Evolutionary conservation across 106 monocot species (phyloP).

Genomic region (Narthecium ossifragum): DNA sequence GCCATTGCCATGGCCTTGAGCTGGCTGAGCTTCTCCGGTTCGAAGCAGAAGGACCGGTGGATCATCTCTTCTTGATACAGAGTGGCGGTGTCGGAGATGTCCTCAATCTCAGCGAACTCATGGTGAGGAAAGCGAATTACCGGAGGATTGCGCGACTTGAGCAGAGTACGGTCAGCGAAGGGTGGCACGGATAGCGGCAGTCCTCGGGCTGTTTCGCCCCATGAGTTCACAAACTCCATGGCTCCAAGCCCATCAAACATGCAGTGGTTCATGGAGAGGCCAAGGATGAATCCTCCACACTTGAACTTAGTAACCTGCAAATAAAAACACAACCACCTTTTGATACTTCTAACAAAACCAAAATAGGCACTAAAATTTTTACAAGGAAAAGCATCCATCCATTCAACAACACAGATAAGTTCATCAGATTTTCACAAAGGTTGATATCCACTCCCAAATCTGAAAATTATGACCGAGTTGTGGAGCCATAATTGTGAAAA

Average conservation of each 20-base stretch:
- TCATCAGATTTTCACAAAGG: no score
- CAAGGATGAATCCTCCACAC: constrained; percentile 74
- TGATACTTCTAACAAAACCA: no score
- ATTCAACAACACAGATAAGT: no score
- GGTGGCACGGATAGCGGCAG: constrained; percentile 48
- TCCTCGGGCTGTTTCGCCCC: constrained; percentile 63
- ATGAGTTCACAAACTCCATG: constrained; percentile 86
- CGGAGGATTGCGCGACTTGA: constrained; percentile 45
- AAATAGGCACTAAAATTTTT: no score
- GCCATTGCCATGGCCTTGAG: constrained; percentile 29
- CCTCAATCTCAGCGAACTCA: constrained; percentile 58
- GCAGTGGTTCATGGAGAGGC: constrained; percentile 86
- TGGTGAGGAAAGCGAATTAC: constrained; percentile 36
- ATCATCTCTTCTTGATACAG: constrained; percentile 45
- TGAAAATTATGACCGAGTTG: no score
- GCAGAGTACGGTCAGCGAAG: constrained; percentile 51
- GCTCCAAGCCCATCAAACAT: constrained; percentile 83
- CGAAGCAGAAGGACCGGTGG: constrained; percentile 62
- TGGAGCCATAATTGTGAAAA: no score
- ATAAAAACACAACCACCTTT: background rate
- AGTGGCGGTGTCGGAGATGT: constrained; percentile 35
- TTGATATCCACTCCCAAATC: no score
- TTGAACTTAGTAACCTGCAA: constrained; percentile 72
- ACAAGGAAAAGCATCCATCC: no score
- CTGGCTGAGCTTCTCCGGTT: constrained; percentile 26